Percentiles rank a stretch among this genome's conserved stretches.
These are phyloP conservation scores for Mycena floridula DNA, from an alignment of 768 basidiomycete genomes.

Conservation along the genomic window DNA sequence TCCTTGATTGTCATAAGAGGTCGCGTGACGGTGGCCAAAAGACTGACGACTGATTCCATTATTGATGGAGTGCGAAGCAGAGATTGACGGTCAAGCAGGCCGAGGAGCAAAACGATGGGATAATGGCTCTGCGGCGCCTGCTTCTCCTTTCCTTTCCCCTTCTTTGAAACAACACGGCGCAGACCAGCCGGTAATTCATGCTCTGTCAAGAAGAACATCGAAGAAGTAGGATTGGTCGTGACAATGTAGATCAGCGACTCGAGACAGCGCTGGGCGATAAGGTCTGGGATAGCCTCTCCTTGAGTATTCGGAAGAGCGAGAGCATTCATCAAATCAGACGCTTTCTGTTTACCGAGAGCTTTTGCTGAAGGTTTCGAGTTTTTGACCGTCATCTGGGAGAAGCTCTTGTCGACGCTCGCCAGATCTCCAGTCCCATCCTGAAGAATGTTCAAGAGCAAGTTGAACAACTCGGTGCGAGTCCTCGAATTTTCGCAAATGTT, in stretches of 20 bases:
- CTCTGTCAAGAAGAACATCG: conserved; percentile 93
- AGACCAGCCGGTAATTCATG: conserved; percentile 85
- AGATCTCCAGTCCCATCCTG: conserved; percentile 95
- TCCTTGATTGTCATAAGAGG: conserved; percentile 36
- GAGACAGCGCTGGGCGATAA: conserved; percentile 91
- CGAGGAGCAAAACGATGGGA: conserved; percentile 85
- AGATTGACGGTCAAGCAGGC: conserved; percentile 80
- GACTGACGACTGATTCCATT: conserved; percentile 86
- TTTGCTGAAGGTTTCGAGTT: conserved; percentile 50
- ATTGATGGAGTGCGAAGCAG: conserved; percentile 84
- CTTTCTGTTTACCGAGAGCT: conserved; percentile 65
- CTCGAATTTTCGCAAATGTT: conserved; percentile 95
- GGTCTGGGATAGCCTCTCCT: conserved; percentile 82
- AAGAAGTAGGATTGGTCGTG: conserved; percentile 73
- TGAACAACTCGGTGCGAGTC: conserved; percentile 89
- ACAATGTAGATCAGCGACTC: conserved; percentile 90
- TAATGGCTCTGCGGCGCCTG: conserved; percentile 76
- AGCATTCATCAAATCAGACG: conserved; percentile 45
- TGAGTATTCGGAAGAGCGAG: conserved; percentile 46
- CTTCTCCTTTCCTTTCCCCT: conserved; percentile 95
- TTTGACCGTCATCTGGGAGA: conserved; percentile 84
- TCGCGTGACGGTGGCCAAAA: conserved; percentile 85
- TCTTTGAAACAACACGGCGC: conserved; percentile 62
- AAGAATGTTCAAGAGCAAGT: conserved; percentile 86
- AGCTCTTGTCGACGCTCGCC: conserved; percentile 87